phyloP scores from a whole-genome alignment of 148 eudicot species.

The Rhododendron henanense region DNA sequence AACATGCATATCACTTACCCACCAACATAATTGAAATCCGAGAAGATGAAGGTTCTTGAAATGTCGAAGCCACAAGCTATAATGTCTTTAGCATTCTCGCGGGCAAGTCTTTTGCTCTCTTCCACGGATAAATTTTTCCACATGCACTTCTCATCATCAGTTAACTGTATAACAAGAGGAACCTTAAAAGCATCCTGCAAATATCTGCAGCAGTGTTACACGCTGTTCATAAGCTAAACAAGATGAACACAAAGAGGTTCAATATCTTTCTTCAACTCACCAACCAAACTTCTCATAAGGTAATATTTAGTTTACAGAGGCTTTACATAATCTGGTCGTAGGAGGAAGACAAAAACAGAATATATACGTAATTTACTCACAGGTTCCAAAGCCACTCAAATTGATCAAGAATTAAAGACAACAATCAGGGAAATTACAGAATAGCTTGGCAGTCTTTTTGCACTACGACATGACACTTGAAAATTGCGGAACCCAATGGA shows the following conservation, averaged over 20 bases:
- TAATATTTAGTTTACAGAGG: neutral
- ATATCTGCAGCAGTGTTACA: constrained; percentile 52
- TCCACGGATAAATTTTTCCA: constrained; percentile 91
- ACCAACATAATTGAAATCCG: constrained; percentile 86
- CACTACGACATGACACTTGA: neutral
- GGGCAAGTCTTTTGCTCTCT: constrained; percentile 92
- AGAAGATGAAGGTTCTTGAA: constrained; percentile 82
- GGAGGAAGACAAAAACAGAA: neutral
- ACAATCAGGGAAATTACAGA: neutral
- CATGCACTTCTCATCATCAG: constrained; percentile 98
- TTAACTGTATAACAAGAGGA: constrained; percentile 90
- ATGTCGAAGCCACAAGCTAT: constrained; percentile 97
- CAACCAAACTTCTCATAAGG: neutral
- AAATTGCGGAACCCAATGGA: neutral
- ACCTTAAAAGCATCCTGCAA: constrained; percentile 98
- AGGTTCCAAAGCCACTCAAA: neutral
- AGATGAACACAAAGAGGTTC: neutral
- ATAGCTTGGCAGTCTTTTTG: neutral
- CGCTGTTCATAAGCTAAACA: neutral
- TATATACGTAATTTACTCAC: neutral
- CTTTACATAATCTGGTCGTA: neutral
- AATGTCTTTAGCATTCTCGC: constrained; percentile 96
- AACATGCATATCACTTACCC: constrained; percentile 49
- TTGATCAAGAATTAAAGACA: neutral
- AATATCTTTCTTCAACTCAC: neutral